Percentiles rank a stretch among this genome's conserved stretches.
Evolutionary conservation across 768 basidiomycete genomes (phyloP).

Genomic region (Serendipita vermifera): DNA sequence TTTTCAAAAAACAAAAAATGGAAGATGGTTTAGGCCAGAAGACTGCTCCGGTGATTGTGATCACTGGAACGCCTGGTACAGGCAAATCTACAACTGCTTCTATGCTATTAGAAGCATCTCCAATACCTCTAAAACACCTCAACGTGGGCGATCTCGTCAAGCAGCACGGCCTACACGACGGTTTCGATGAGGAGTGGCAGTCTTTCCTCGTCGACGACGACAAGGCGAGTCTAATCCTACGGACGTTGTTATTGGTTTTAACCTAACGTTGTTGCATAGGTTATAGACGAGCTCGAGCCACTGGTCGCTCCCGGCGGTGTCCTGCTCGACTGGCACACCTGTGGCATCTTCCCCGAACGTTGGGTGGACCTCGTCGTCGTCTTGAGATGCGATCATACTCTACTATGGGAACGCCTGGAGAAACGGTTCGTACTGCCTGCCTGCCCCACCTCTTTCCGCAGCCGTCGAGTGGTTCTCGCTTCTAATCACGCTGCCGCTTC

Average conservation of each 20-base stretch:
- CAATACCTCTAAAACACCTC: conserved; percentile 60
- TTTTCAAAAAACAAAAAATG: no score
- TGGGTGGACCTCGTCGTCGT: conserved; percentile 96
- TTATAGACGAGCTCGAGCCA: conserved; percentile 79
- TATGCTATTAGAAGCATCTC: conserved; percentile 61
- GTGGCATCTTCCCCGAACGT: conserved; percentile 86
- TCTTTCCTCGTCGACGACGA: conserved; percentile 92
- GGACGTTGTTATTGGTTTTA: no score
- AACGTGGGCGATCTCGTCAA: conserved; percentile 89
- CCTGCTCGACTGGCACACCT: conserved; percentile 91
- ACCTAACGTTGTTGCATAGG: conserved; percentile 29
- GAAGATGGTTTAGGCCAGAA: background rate
- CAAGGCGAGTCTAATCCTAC: conserved; percentile 62
- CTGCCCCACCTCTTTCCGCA: background rate
- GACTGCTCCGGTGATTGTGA: conserved; percentile 39
- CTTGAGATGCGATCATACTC: conserved; percentile 73
- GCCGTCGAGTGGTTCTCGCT: background rate
- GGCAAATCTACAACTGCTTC: conserved; percentile 91
- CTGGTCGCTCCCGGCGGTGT: conserved; percentile 56
- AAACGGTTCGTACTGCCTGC: conserved; percentile 45
- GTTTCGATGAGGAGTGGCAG: conserved; percentile 91
- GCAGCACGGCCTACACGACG: conserved; percentile 63
- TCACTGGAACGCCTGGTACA: conserved; percentile 90
- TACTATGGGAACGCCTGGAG: conserved; percentile 83
- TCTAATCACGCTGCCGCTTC: background rate